phyloP scores from a whole-genome alignment of 306 rosid genomes.

The Cucurbita moschata region DNA sequence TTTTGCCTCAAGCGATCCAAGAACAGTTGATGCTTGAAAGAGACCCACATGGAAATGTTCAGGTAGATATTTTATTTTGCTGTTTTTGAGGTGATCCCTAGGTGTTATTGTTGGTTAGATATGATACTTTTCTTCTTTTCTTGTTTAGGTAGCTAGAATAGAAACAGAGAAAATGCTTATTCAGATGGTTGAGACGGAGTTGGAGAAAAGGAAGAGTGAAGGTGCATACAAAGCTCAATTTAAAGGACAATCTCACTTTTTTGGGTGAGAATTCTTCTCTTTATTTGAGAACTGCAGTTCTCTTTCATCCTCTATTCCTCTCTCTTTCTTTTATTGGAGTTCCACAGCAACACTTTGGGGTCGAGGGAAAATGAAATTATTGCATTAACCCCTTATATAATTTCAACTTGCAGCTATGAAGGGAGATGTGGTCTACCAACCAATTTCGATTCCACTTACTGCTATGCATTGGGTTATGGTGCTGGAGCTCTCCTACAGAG shows the following conservation, averaged over 20 bases:
- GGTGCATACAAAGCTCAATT: constrained; percentile 52
- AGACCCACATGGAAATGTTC: constrained; percentile 99
- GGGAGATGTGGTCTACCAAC: constrained; percentile 98
- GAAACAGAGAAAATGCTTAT: constrained; percentile 99
- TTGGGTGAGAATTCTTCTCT: constrained; percentile 44
- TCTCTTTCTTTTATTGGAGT: not conserved
- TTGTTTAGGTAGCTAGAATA: constrained; percentile 77
- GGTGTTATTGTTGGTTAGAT: constrained; percentile 4
- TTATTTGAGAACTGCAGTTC: constrained; percentile 4
- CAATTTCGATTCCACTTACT: constrained; percentile 80
- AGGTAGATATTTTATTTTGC: constrained; percentile 31
- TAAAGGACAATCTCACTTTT: constrained; percentile 91
- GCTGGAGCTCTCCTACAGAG: constrained; percentile 92
- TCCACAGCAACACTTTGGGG: not conserved
- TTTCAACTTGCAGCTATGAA: constrained; percentile 52
- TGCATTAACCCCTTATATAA: not conserved
- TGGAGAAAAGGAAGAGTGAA: constrained; percentile 70
- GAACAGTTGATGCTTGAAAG: constrained; percentile 98
- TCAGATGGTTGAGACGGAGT: constrained; percentile 94
- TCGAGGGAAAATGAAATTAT: not conserved
- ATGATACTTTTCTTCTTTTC: not conserved
- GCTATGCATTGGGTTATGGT: constrained; percentile 89
- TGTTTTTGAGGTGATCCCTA: constrained; percentile 3
- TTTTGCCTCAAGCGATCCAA: constrained; percentile 90
- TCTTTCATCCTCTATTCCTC: not conserved